Conservation (phyloP, 768 basidiomycete species). For the Podaxis pistillaris region DNA sequence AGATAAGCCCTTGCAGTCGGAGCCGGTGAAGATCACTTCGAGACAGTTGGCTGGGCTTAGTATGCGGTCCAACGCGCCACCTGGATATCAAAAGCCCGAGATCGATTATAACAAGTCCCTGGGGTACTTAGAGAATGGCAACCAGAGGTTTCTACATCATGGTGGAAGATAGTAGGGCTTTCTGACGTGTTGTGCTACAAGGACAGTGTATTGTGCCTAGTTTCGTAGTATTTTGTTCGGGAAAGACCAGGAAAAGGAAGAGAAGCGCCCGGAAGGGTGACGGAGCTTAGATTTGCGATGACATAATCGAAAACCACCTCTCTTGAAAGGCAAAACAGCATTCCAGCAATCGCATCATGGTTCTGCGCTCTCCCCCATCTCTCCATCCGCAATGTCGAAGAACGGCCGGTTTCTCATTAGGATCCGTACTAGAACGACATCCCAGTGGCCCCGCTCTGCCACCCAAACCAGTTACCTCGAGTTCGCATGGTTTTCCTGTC, state of each 20-base stretch:
- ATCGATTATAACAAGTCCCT: slow-evolving; percentile 9
- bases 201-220: neutral
- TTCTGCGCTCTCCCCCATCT: neutral
- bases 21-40: slow-evolving; percentile 3
- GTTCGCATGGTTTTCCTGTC: slow-evolving; percentile 56
- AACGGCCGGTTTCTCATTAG: slow-evolving; percentile 29
- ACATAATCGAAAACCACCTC: slow-evolving; percentile 4
- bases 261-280: neutral
- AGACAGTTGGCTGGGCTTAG: slow-evolving; percentile 9
- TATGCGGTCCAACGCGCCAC: slow-evolving; percentile 11
- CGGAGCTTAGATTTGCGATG: neutral
- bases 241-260: neutral
- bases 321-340: neutral
- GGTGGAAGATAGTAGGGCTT: neutral
- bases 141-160: slow-evolving; percentile 13
- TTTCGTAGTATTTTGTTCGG: neutral
- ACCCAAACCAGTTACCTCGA: slow-evolving; percentile 26
- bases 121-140: slow-evolving; percentile 12
- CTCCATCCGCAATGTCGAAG: slow-evolving; percentile 21
- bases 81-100: slow-evolving; percentile 10
- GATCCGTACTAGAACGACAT: slow-evolving; percentile 50
- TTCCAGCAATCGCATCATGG: slow-evolving; percentile 15
- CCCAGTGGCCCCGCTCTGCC: slow-evolving; percentile 23
- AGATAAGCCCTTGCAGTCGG: neutral
- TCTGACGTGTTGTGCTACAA: neutral